These are phyloP conservation scores for Cupressus sempervirens DNA, from an alignment of 75 land plant genomes.

Conservation along the genomic window DNA sequence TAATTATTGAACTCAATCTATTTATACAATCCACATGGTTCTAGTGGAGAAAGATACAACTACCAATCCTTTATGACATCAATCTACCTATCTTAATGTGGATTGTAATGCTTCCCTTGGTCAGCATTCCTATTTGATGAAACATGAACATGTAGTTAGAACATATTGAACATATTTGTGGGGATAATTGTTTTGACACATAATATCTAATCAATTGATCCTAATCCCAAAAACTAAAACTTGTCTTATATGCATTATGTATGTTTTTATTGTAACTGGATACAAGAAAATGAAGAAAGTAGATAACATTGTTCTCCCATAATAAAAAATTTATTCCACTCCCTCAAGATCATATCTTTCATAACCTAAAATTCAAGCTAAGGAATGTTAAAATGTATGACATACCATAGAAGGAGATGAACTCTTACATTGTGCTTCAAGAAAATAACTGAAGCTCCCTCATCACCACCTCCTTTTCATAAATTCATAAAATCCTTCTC, in stretches of 20 bases:
- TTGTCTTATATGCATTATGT: neutral
- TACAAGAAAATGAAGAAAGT: too few relatives aligned
- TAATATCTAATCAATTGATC: too few relatives aligned
- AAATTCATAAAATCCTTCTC: constrained; percentile 81
- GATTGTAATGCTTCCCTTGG: neutral
- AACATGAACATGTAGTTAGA: neutral
- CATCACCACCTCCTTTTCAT: constrained; percentile 80
- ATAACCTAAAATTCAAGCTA: neutral
- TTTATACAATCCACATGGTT: neutral
- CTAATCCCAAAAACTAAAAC: neutral
- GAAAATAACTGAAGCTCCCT: constrained; percentile 67
- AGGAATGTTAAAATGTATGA: neutral
- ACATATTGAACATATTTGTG: too few relatives aligned
- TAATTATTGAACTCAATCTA: neutral
- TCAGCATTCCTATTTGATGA: neutral
- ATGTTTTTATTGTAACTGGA: too few relatives aligned
- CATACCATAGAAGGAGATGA: neutral
- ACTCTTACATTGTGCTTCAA: constrained; percentile 88
- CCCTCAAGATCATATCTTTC: neutral
- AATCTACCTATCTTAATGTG: neutral
- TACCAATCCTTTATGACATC: neutral
- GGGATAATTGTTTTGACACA: neutral
- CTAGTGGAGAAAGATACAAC: neutral
- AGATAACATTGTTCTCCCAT: neutral
- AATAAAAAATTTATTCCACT: neutral